A percentile compares a stretch with the other conserved stretches of the same genome.
Conservation (phyloP, 176 grass and related monocot species). For the Lolium multiflorum region DNA sequence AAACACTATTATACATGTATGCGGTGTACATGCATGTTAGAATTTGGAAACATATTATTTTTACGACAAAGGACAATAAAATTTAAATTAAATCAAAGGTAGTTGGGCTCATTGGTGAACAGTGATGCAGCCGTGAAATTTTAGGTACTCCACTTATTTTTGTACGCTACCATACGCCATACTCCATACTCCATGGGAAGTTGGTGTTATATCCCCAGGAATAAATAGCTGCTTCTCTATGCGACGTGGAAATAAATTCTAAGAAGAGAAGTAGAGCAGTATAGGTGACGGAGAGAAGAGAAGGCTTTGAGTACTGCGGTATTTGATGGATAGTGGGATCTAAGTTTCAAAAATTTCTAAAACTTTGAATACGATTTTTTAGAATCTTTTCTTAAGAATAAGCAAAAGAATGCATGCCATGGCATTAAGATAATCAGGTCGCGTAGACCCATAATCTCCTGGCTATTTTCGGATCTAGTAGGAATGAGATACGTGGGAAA, state of each 20-base stretch:
- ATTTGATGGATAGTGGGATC: not conserved
- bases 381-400: too few species aligned
- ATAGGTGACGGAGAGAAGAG: not conserved
- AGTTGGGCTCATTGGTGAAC: not conserved
- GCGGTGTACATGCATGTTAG: too few species aligned
- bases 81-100: not conserved
- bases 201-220: not conserved
- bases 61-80: not conserved
- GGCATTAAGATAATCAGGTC: too few species aligned
- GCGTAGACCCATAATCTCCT: too few species aligned
- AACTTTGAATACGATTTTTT: too few species aligned
- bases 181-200: too few species aligned
- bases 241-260: not conserved
- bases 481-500: not conserved
- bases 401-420: too few species aligned
- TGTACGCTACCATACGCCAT: too few species aligned
- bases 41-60: not conserved
- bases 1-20: not conserved
- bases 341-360: too few species aligned
- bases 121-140: not conserved
- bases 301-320: not conserved
- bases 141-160: too few species aligned
- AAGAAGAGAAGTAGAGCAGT: not conserved
- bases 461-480: not conserved
- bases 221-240: not conserved